Percentiles rank a stretch among this genome's conserved stretches.
Conservation (phyloP, 768 basidiomycete genomes). For the Xerocomellus amylosporus region DNA sequence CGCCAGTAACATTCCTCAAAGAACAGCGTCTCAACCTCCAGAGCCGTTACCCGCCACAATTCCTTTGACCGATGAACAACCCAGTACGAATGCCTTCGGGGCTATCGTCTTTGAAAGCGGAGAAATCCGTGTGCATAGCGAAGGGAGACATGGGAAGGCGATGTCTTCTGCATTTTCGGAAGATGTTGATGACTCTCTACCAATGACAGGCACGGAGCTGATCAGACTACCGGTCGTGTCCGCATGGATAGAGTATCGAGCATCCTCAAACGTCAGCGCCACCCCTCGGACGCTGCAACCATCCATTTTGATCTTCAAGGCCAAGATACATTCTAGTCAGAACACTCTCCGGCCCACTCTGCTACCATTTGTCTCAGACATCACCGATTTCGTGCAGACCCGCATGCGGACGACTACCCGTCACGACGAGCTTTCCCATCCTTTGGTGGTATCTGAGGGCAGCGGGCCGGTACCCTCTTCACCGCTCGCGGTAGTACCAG, state of each 20-base stretch:
- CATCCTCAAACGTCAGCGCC: conserved; percentile 43
- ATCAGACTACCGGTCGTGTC: conserved; percentile 76
- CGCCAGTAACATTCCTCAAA: conserved; percentile 52
- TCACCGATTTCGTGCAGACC: conserved; percentile 65
- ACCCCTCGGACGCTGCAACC: conserved; percentile 42
- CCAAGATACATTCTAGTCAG: conserved; percentile 84
- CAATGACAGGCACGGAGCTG: conserved; percentile 49
- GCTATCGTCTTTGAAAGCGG: conserved; percentile 83
- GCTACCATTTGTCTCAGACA: conserved; percentile 79
- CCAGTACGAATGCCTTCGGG: conserved; percentile 59
- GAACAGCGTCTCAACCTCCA: not conserved
- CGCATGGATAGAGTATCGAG: conserved; percentile 80
- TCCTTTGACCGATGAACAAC: conserved; percentile 23
- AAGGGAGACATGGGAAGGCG: conserved; percentile 39
- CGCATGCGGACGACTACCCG: conserved; percentile 57
- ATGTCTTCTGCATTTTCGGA: conserved; percentile 39
- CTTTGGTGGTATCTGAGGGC: conserved; percentile 10
- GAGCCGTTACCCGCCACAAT: conserved; percentile 4
- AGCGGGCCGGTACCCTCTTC: conserved; percentile 6
- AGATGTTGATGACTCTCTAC: conserved; percentile 51
- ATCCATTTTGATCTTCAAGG: conserved; percentile 74
- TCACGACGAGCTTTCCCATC: conserved; percentile 16
- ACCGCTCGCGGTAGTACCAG: conserved; percentile 17
- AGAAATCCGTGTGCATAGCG: conserved; percentile 70
- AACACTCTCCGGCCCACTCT: conserved; percentile 82